These are phyloP conservation scores for Monilinia polystroma DNA, from an alignment of 2,329 filamentous ascomycete species.

Conservation along the genomic window DNA sequence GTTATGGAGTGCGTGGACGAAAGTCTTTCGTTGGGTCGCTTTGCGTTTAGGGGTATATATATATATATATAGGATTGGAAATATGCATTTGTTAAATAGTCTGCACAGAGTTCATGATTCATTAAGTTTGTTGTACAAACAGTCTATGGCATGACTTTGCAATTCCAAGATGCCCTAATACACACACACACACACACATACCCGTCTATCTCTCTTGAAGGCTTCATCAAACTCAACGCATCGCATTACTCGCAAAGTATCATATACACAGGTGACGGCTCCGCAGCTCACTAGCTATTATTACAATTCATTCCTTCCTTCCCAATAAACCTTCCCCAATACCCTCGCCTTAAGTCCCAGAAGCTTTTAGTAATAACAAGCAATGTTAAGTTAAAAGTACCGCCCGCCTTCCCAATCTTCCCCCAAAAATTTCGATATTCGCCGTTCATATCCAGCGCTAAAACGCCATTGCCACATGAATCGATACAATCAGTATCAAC, in stretches of 20 bases:
- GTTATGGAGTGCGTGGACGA: background rate
- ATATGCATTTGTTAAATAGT: background rate
- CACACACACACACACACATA: background rate
- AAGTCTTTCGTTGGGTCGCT: background rate
- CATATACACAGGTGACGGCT: slow-evolving; percentile 2
- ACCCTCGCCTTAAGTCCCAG: background rate
- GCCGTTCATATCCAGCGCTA: slow-evolving; percentile 11
- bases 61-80: background rate
- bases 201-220: too few relatives aligned
- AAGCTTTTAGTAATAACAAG: background rate
- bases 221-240: background rate
- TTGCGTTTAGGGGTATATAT: too few relatives aligned
- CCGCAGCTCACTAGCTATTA: slow-evolving; percentile 5
- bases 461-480: slow-evolving; percentile 5
- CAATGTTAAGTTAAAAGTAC: background rate
- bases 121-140: background rate
- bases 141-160: background rate
- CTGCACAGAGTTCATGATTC: background rate
- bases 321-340: background rate
- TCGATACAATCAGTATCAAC: background rate
- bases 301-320: slow-evolving; percentile 14
- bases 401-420: background rate
- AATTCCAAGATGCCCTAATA: background rate
- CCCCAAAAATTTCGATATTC: background rate
- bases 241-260: slow-evolving; percentile 9